Evolutionary conservation across 2,329 filamentous ascomycete genomes (phyloP), one percentile per base, ranked within the genome.

Genomic region (Sporothrix pallida): DNA sequence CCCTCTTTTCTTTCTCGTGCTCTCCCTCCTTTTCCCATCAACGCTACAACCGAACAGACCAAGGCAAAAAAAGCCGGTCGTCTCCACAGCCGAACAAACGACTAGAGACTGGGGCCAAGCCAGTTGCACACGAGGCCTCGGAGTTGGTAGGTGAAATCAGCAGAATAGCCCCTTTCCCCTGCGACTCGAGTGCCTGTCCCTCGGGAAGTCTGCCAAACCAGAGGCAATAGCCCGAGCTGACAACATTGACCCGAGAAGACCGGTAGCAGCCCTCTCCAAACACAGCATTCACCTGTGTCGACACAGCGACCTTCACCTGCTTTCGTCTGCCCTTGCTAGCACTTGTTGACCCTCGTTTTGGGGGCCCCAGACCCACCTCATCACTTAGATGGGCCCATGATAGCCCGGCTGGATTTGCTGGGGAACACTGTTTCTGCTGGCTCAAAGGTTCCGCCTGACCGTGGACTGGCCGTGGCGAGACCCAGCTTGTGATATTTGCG

Each of bases 211-310:
- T 60, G n/a, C 63, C 54, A 26, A 50, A 54, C 56, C 31, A 42
- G 56, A 63, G 44, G 52, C 48, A 58, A 62, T 67, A 44, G 68
- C 50, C 72, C 68, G 72, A 73, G 60, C 58, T 48, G 58, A 63
- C 58, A 73, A 67, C 60, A 73, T 73, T 73, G 68, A 42, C 72
- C 72, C 72, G 72, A 73, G 31, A 46, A 67, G 58, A 63, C 70
- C 70, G 58, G 56, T 44, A 70, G 20, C 52, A 67, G 20, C 42
- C 20, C 12, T 6, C 42, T 37, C 31, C 4, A 37, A 20, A 20
- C n/a, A 46, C 42, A 26, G 42, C 37, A n/a, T n/a, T 48, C 6
- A 26, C 62, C 62, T 23, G n/a, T 13, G 37, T 4, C 37, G n/a
- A 46, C 62, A 63, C 13, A 44, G 37, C 12, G n/a, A 46, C 62